phyloP scores from a whole-genome alignment of 208 protist genomes.

The Crithidia sp. region DNA sequence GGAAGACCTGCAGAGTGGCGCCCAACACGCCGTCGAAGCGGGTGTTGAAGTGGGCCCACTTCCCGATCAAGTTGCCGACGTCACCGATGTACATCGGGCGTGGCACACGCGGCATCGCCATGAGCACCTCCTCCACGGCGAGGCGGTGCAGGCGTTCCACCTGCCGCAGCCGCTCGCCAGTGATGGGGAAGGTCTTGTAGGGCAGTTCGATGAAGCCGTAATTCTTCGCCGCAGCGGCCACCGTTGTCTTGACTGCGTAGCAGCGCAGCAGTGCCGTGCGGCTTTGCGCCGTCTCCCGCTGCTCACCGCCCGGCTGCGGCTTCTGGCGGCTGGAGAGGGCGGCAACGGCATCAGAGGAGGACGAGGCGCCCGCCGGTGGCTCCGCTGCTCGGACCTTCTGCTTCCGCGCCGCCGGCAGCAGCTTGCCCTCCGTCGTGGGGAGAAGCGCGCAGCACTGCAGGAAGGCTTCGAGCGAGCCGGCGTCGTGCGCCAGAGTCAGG shows the following conservation, averaged over 20 bases:
- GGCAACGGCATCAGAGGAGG: background rate
- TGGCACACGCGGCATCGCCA: slow-evolving; percentile 81
- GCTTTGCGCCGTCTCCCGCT: slow-evolving; percentile 18
- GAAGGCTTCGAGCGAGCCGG: slow-evolving; percentile 57
- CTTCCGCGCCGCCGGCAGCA: slow-evolving; percentile 25
- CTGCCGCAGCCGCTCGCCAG: slow-evolving; percentile 47
- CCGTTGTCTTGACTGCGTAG: slow-evolving; percentile 48
- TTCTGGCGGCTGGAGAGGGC: slow-evolving; percentile 44
- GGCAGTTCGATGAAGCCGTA: slow-evolving; percentile 45
- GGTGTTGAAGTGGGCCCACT: slow-evolving; percentile 85
- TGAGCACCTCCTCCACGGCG: slow-evolving; percentile 84
- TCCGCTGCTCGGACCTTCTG: slow-evolving; percentile 17
- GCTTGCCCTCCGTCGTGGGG: slow-evolving; percentile 24
- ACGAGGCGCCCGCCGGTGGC: background rate
- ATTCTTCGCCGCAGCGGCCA: background rate
- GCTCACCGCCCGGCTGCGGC: background rate
- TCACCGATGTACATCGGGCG: slow-evolving; percentile 87
- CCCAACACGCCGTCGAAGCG: slow-evolving; percentile 79
- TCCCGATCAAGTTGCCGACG: slow-evolving; percentile 87
- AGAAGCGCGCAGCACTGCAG: slow-evolving; percentile 70
- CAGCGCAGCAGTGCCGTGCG: slow-evolving; percentile 41
- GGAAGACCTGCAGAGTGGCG: slow-evolving; percentile 74
- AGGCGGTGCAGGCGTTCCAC: slow-evolving; percentile 45
- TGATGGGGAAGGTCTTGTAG: slow-evolving; percentile 64
- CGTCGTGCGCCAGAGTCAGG: slow-evolving; percentile 62